Conservation (phyloP, 106 monocot species). For the Acanthochlamys bracteata region DNA sequence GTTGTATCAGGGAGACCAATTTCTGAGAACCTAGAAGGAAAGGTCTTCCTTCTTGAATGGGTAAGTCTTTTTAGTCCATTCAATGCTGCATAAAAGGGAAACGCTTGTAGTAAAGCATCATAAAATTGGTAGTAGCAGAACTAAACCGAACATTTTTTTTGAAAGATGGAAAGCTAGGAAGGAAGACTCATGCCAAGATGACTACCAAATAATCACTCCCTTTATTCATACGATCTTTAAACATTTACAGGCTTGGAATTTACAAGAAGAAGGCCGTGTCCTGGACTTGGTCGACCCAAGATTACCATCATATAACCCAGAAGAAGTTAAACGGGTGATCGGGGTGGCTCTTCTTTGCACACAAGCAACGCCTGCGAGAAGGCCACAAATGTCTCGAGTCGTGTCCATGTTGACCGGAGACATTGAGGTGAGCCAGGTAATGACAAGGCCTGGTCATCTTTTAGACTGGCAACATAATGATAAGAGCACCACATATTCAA, state of each 20-base stretch:
- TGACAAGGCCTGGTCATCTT: constrained; percentile 54
- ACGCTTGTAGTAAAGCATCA: background rate
- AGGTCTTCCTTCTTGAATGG: constrained; percentile 85
- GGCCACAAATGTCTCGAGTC: constrained; percentile 80
- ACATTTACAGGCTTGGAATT: constrained; percentile 47
- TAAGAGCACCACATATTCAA: constrained; percentile 18
- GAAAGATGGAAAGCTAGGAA: too few species aligned
- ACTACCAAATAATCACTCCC: background rate
- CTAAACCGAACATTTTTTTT: too few species aligned
- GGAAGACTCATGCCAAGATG: background rate
- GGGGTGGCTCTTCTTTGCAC: constrained; percentile 77
- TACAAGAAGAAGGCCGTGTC: constrained; percentile 41
- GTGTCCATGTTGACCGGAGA: constrained; percentile 88
- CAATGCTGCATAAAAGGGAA: background rate
- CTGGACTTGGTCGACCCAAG: constrained; percentile 58
- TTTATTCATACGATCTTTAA: background rate
- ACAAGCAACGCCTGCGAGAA: constrained; percentile 48
- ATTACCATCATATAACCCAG: constrained; percentile 23
- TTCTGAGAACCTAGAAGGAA: constrained; percentile 33
- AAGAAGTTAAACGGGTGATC: constrained; percentile 39
- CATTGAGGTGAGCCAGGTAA: constrained; percentile 39
- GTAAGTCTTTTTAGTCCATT: constrained; percentile 20
- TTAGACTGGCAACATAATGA: constrained; percentile 72
- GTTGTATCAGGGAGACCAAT: constrained; percentile 60
- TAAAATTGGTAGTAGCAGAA: background rate